Evolutionary conservation across 2,329 filamentous ascomycete species (phyloP).

Genomic region (Septoria petroselini): DNA sequence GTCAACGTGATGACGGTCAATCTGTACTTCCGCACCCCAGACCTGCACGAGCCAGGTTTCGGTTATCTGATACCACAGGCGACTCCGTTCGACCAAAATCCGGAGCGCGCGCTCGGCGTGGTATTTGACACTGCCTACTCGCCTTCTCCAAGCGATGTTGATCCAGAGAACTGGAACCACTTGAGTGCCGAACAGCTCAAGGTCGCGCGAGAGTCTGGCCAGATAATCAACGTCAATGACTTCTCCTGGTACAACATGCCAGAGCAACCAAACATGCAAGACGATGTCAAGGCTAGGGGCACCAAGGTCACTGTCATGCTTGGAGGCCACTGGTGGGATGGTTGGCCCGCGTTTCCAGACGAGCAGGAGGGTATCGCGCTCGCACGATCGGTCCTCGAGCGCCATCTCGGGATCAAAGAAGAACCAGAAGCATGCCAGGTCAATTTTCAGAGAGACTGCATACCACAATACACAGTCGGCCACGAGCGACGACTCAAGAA

Average conservation of each 20-base stretch:
- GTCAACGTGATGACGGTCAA: slow-evolving; percentile 89
- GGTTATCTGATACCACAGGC: slow-evolving; percentile 86
- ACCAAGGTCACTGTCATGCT: slow-evolving; percentile 94
- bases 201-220: slow-evolving; percentile 26
- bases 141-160: slow-evolving; percentile 28
- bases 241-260: slow-evolving; percentile 38
- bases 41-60: slow-evolving; percentile 70
- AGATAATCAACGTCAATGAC: slow-evolving; percentile 36
- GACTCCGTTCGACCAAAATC: slow-evolving; percentile 67
- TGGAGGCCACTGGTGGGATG: slow-evolving; percentile 88
- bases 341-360: slow-evolving; percentile 59
- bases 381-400: slow-evolving; percentile 65
- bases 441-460: slow-evolving; percentile 66
- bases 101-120: slow-evolving; percentile 80
- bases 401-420: slow-evolving; percentile 70
- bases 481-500: slow-evolving; percentile 62
- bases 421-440: slow-evolving; percentile 61
- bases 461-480: slow-evolving; percentile 85
- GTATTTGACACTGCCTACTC: slow-evolving; percentile 75
- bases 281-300: slow-evolving; percentile 48
- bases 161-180: slow-evolving; percentile 28
- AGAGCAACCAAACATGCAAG: slow-evolving; percentile 33
- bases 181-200: slow-evolving; percentile 28
- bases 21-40: slow-evolving; percentile 69
- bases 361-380: slow-evolving; percentile 65